Evolutionary conservation across 768 basidiomycete genomes (phyloP).

Genomic region (Leccinum olivaceopallidum): DNA sequence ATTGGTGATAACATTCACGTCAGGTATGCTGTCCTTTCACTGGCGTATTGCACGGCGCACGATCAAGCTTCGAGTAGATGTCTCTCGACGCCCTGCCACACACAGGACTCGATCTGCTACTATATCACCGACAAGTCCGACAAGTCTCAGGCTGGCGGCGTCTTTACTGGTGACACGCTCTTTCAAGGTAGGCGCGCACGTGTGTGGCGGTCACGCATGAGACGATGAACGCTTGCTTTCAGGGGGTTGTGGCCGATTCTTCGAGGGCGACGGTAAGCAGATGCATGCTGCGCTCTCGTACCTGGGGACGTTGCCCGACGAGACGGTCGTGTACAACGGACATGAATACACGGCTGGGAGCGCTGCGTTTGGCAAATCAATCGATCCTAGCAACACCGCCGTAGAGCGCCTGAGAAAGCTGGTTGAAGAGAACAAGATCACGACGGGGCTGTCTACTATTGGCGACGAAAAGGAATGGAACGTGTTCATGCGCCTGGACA

Average conservation of each 20-base stretch:
- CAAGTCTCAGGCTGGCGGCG: constrained; percentile 59
- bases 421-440: constrained; percentile 57
- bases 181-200: constrained; percentile 48
- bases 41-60: background rate
- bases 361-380: constrained; percentile 64
- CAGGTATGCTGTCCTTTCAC: constrained; percentile 43
- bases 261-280: constrained; percentile 77
- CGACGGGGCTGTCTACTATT: constrained; percentile 84
- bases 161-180: constrained; percentile 95
- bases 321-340: constrained; percentile 83
- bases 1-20: constrained; percentile 65
- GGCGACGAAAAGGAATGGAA: constrained; percentile 95
- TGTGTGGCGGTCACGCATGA: background rate
- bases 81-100: constrained; percentile 90
- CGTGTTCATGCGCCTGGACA: constrained; percentile 84
- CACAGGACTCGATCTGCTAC: constrained; percentile 95
- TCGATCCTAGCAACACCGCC: constrained; percentile 64
- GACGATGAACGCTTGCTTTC: constrained; percentile 25
- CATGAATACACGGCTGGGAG: constrained; percentile 89
- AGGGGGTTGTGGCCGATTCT: constrained; percentile 92
- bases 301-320: constrained; percentile 71
- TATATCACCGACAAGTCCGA: constrained; percentile 56
- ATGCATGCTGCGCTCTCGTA: constrained; percentile 77
- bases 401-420: constrained; percentile 60
- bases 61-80: constrained; percentile 47